These are phyloP conservation scores for Breviolum minutum DNA, from an alignment of 73 alveolate species.

Conservation along the genomic window DNA sequence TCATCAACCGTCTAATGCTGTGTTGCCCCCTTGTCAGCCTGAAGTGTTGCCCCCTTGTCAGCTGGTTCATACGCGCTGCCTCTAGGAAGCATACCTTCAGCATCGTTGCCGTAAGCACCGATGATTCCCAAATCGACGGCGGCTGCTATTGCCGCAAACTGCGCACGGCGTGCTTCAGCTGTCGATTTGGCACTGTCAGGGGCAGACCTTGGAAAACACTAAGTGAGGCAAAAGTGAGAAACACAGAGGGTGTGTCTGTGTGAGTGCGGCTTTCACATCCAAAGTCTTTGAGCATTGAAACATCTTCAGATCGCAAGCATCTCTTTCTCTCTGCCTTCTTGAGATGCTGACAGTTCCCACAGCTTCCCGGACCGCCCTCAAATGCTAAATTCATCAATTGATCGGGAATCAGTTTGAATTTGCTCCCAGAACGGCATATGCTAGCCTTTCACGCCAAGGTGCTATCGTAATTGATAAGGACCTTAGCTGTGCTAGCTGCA, in stretches of 20 bases:
- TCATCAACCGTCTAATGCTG: too few species aligned
- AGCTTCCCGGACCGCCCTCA: conserved; percentile 38
- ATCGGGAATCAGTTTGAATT: neutral
- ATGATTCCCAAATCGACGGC: conserved; percentile 71
- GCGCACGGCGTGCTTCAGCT: conserved; percentile 78
- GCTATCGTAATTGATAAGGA: conserved; percentile 51
- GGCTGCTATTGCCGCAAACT: conserved; percentile 78
- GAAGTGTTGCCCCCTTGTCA: too few species aligned
- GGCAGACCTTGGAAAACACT: neutral
- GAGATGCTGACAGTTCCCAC: conserved; percentile 44
- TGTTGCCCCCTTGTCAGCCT: too few species aligned
- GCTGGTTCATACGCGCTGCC: too few species aligned
- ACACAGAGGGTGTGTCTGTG: neutral
- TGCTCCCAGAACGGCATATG: too few species aligned
- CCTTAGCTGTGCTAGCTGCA: neutral
- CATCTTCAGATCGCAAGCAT: neutral
- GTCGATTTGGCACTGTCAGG: neutral
- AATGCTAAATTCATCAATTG: neutral
- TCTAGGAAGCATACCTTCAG: neutral
- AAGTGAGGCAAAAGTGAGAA: neutral
- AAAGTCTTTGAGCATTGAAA: neutral
- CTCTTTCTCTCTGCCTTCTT: neutral
- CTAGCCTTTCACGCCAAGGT: neutral
- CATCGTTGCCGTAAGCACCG: conserved; percentile 82
- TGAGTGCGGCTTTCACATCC: neutral